phyloP scores from a whole-genome alignment of 2,329 filamentous ascomycete genomes.

The Phialemoniopsis sp. region DNA sequence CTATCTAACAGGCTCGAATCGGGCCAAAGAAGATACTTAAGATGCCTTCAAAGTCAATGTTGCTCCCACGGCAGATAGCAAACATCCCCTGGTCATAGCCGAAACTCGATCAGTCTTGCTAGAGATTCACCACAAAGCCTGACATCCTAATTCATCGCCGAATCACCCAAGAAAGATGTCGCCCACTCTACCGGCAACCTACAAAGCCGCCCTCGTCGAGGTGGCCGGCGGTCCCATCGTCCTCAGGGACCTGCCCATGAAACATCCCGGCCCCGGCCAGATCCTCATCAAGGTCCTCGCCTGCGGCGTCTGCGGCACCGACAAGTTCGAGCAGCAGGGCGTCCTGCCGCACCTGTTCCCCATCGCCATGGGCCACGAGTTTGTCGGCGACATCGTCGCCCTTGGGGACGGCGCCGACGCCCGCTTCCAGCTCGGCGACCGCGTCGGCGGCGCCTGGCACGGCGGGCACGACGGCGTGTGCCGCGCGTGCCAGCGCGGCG shows the following conservation, averaged over 20 bases:
- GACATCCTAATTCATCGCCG: too few relatives aligned
- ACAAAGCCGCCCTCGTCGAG: conserved; percentile 60
- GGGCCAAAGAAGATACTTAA: too few relatives aligned
- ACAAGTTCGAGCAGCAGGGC: conserved; percentile 43
- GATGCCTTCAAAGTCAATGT: too few relatives aligned
- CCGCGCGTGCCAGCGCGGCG: conserved; percentile 54
- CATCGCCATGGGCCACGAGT: conserved; percentile 64
- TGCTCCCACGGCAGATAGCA: too few relatives aligned
- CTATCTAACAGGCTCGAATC: too few relatives aligned
- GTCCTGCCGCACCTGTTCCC: conserved; percentile 55
- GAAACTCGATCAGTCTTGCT: too few relatives aligned
- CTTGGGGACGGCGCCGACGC: conserved; percentile 49
- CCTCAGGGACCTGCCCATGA: conserved; percentile 56
- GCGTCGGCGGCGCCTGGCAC: conserved; percentile 65
- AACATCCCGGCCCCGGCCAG: conserved; percentile 49
- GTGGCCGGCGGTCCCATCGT: conserved; percentile 44
- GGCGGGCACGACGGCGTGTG: conserved; percentile 61
- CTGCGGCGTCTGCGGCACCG: conserved; percentile 68
- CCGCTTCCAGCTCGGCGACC: conserved; percentile 58
- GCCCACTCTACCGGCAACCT: conserved; percentile 52
- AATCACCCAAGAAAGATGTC: too few relatives aligned
- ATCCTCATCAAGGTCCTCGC: conserved; percentile 67
- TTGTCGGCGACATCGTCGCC: conserved; percentile 61
- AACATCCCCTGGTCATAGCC: too few relatives aligned
- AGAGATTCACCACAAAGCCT: too few relatives aligned